Conservation (phyloP, 1,284 basidiomycete genomes). For the Schizophyllum amplum region DNA sequence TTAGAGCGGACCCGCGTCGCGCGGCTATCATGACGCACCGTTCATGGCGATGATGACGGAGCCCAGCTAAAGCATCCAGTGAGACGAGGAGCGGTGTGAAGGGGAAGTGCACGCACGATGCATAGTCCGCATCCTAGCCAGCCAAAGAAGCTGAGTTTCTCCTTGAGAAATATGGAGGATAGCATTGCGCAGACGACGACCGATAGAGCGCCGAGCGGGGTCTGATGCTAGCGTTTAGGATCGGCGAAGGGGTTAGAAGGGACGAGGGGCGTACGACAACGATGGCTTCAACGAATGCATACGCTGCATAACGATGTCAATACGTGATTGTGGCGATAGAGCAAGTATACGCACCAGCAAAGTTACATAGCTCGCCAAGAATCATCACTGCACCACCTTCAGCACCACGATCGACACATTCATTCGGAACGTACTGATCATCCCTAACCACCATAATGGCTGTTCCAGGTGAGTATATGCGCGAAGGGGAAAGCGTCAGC, state of each 20-base stretch:
- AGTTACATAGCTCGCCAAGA: constrained; percentile 75
- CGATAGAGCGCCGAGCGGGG: constrained; percentile 93
- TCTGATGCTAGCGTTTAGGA: constrained; percentile 34
- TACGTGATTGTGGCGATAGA: constrained; percentile 5
- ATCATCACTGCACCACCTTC: constrained; percentile 59
- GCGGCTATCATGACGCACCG: constrained; percentile 27
- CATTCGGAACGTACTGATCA: constrained; percentile 49
- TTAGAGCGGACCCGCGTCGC: no score
- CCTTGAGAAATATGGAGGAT: constrained; percentile 90
- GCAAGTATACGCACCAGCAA: constrained; percentile 42
- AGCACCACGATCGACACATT: not conserved
- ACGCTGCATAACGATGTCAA: constrained; percentile 39
- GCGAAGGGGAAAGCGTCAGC: not conserved
- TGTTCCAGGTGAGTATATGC: constrained; percentile 19
- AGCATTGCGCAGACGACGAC: constrained; percentile 94
- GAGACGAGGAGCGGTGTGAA: constrained; percentile 2
- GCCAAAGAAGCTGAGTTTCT: constrained; percentile 86
- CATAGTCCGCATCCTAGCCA: constrained; percentile 91
- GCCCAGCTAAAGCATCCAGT: constrained; percentile 50
- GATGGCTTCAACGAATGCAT: constrained; percentile 86
- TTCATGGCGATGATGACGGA: constrained; percentile 81
- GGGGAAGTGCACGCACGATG: constrained; percentile 43
- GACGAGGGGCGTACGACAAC: constrained; percentile 52
- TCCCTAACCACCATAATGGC: constrained; percentile 83
- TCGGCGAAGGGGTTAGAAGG: constrained; percentile 16